These are phyloP conservation scores for Inonotus obliquus DNA, from an alignment of 1,284 basidiomycete species.

Conservation along the genomic window DNA sequence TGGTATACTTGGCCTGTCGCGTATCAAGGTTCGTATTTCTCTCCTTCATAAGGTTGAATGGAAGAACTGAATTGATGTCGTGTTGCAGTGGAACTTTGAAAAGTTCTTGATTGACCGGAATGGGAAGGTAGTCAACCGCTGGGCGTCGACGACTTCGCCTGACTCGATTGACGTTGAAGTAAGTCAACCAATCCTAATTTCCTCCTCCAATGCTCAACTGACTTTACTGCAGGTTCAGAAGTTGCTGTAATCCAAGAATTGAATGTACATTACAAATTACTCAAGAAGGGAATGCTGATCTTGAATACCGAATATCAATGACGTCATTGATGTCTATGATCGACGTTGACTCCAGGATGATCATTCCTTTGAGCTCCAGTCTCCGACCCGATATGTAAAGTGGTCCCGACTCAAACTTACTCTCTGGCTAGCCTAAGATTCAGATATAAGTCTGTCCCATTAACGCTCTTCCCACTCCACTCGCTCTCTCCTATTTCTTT, in stretches of 20 bases:
- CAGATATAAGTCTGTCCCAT: neutral
- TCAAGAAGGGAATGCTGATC: neutral
- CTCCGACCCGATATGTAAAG: neutral
- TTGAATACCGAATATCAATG: neutral
- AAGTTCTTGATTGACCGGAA: conserved; percentile 69
- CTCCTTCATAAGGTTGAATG: neutral
- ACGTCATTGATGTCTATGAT: neutral
- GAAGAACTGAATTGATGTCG: neutral
- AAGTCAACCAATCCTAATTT: conserved; percentile 41
- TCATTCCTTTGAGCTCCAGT: neutral
- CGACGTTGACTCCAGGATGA: neutral
- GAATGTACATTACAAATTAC: neutral
- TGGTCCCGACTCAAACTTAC: too few relatives aligned
- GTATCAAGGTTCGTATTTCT: conserved; percentile 61
- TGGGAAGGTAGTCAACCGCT: conserved; percentile 72
- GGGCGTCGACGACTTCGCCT: conserved; percentile 77
- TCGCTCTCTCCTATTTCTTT: neutral
- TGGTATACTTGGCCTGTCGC: conserved; percentile 66
- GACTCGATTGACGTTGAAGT: conserved; percentile 61
- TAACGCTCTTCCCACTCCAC: neutral
- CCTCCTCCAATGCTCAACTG: conserved; percentile 24
- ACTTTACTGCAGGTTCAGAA: neutral
- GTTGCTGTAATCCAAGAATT: neutral
- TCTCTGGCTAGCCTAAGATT: neutral
- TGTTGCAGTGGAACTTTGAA: conserved; percentile 72